A percentile compares a stretch with the other conserved stretches of the same genome.
These are phyloP conservation scores for Ceratocystis albifundus DNA, from an alignment of 2,329 filamentous ascomycete species.

Conservation along the genomic window DNA sequence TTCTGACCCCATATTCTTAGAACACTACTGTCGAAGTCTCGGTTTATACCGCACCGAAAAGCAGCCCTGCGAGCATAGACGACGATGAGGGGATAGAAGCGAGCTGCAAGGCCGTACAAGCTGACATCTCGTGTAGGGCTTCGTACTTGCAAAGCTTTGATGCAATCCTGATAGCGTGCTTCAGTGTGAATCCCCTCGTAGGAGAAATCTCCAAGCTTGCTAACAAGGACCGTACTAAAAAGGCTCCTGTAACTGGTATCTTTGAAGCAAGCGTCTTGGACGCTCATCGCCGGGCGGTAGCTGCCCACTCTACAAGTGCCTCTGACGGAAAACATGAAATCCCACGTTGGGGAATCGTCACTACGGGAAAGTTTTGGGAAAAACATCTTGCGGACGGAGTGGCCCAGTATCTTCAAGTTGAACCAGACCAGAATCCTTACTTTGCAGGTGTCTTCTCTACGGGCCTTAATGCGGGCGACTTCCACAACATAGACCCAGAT, in stretches of 20 bases:
- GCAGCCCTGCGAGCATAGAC: constrained; percentile 60
- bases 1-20: background rate
- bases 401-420: constrained; percentile 47
- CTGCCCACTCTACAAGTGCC: background rate
- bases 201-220: constrained; percentile 37
- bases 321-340: constrained; percentile 24
- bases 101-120: constrained; percentile 52
- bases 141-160: constrained; percentile 39
- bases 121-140: constrained; percentile 32
- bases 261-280: constrained; percentile 71
- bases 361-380: constrained; percentile 78
- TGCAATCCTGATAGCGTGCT: constrained; percentile 79
- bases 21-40: background rate
- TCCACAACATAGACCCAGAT: constrained; percentile 57
- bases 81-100: constrained; percentile 53
- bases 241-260: constrained; percentile 59
- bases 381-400: constrained; percentile 57
- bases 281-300: constrained; percentile 41
- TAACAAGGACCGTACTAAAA: constrained; percentile 23
- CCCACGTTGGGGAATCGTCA: constrained; percentile 71
- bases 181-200: constrained; percentile 72
- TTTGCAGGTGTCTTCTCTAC: constrained; percentile 78
- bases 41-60: constrained; percentile 1
- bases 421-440: constrained; percentile 28
- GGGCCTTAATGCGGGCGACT: constrained; percentile 64